Percentiles rank a stretch among this genome's conserved stretches.
Evolutionary conservation across 139 green algal genomes (phyloP).

Genomic region (Astrephomene gubernaculifera): DNA sequence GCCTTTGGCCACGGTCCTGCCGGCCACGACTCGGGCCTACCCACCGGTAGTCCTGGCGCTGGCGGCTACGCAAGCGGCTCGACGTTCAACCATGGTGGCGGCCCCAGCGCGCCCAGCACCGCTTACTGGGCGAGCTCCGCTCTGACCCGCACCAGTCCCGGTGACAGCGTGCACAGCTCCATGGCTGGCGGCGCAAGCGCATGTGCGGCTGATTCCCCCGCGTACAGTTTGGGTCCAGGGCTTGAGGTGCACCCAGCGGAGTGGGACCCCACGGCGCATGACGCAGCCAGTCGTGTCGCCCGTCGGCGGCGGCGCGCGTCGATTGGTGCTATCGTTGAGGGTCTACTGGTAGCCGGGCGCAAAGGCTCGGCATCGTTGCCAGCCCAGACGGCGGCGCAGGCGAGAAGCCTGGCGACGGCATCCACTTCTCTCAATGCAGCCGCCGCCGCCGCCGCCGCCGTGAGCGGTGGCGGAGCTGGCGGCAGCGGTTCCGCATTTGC

Average conservation of each 20-base stretch:
- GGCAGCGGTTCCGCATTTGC: not conserved
- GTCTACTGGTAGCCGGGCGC: constrained; percentile 5
- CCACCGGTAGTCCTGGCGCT: no score
- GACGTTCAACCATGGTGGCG: no score
- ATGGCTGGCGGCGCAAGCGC: not conserved
- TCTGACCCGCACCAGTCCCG: not conserved
- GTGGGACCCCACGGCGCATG: constrained; percentile 19
- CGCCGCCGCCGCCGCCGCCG: no score
- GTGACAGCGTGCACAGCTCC: constrained; percentile 10
- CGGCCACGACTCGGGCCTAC: no score
- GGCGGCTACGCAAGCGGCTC: no score
- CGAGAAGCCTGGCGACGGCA: no score
- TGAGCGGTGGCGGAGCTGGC: no score
- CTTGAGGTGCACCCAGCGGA: constrained; percentile 38
- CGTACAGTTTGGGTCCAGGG: not conserved
- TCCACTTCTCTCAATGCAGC: no score
- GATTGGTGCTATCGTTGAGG: constrained; percentile 18
- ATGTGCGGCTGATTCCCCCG: not conserved
- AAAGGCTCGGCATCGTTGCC: no score
- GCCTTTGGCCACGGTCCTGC: no score
- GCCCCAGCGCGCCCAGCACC: no score
- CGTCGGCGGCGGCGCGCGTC: constrained; percentile 25
- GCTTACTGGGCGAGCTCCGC: not conserved
- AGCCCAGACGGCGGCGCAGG: not conserved
- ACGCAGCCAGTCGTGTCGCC: not conserved